Percentiles rank a stretch among this genome's conserved stretches.
These are phyloP conservation scores for Cryptosporidium viatorum DNA, from an alignment of 169 alveolate genomes.

Conservation along the genomic window DNA sequence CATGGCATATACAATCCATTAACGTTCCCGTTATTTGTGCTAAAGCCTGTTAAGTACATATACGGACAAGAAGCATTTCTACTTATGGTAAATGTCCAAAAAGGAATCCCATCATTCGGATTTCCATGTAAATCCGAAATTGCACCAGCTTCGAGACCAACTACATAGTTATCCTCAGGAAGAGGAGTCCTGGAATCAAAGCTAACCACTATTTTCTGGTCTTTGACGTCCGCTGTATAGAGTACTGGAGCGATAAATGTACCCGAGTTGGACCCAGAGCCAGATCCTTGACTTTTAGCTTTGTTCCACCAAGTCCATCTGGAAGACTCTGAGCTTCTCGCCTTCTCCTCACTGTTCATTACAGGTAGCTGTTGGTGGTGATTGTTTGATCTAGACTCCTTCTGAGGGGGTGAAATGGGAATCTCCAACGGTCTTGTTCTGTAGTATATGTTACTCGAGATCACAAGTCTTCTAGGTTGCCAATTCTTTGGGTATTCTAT, in stretches of 20 bases:
- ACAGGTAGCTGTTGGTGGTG: background rate
- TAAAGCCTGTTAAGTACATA: conserved; percentile 80
- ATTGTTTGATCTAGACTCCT: conserved; percentile 22
- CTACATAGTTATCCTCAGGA: conserved; percentile 78
- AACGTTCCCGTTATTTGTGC: conserved; percentile 78
- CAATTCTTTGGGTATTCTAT: conserved; percentile 69
- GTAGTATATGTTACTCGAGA: conserved; percentile 52
- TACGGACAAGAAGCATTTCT: conserved; percentile 80
- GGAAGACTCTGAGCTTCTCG: conserved; percentile 11
- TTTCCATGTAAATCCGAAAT: conserved; percentile 79
- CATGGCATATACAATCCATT: conserved; percentile 81
- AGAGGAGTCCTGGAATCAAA: conserved; percentile 78
- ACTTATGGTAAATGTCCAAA: conserved; percentile 75
- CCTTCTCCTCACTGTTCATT: conserved; percentile 29
- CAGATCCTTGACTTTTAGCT: conserved; percentile 29
- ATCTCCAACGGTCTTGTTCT: conserved; percentile 47
- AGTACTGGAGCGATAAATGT: conserved; percentile 13
- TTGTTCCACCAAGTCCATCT: conserved; percentile 75
- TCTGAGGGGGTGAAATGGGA: conserved; percentile 20
- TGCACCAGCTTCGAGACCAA: conserved; percentile 77
- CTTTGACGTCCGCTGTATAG: conserved; percentile 75
- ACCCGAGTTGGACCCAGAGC: background rate
- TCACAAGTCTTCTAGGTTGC: conserved; percentile 68
- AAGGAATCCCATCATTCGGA: conserved; percentile 69
- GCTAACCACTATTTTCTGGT: conserved; percentile 72